Evolutionary conservation across 441 rosid species (phyloP).

Genomic region (Adansonia gregorii): DNA sequence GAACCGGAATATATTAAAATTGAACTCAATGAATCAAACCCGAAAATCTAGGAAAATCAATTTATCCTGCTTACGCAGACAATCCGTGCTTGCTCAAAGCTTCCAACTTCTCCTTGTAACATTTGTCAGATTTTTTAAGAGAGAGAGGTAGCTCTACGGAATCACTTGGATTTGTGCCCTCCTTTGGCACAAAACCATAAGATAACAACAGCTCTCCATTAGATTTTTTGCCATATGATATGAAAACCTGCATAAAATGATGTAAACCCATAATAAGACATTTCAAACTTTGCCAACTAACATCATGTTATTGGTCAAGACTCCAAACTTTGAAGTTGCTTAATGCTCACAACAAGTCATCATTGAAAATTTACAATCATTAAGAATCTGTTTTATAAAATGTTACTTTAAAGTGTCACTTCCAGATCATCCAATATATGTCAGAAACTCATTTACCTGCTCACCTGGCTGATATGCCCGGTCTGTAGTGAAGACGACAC

Average conservation of each 20-base stretch:
- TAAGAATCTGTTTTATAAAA: not conserved
- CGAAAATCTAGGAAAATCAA: not conserved
- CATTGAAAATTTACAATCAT: not conserved
- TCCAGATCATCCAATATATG: not conserved
- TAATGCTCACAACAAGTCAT: not conserved
- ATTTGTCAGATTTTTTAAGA: constrained; percentile 72
- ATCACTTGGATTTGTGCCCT: constrained; percentile 92
- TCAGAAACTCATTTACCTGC: constrained; percentile 68
- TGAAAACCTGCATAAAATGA: constrained; percentile 78
- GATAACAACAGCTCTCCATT: constrained; percentile 92
- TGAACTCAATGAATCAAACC: not conserved
- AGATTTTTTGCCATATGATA: constrained; percentile 94
- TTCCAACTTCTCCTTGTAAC: constrained; percentile 77
- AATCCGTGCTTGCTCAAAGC: constrained; percentile 78
- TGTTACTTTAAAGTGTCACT: not conserved
- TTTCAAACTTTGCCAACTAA: not conserved
- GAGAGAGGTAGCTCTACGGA: constrained; percentile 81
- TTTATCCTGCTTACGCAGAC: constrained; percentile 51
- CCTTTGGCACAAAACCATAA: constrained; percentile 94
- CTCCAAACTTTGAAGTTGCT: not conserved
- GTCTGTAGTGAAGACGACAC: constrained; percentile 82
- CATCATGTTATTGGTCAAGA: not conserved
- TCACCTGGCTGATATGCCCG: constrained; percentile 93
- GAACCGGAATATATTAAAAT: not conserved
- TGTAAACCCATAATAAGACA: constrained; percentile 19